Percentiles rank a stretch among this genome's conserved stretches.
phyloP scores from a whole-genome alignment of 163 green algal species.

The Chlamydomonas reinhardtii region DNA sequence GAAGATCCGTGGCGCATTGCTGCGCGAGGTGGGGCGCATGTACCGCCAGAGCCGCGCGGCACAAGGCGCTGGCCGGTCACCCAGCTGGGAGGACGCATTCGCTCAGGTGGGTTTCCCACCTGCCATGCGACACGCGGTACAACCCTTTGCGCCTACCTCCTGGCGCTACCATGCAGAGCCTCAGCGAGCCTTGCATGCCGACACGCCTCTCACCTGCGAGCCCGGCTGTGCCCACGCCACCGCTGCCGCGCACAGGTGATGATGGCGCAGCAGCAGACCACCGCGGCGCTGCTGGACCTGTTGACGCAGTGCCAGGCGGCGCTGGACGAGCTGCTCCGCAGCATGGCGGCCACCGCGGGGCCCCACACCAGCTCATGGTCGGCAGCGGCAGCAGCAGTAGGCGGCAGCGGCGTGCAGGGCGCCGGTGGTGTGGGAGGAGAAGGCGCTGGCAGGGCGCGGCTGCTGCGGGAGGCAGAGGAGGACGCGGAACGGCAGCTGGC shows the following conservation, averaged over 20 bases:
- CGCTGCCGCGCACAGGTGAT: constrained; percentile 82
- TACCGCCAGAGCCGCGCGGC: constrained; percentile 47
- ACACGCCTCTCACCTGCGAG: no score
- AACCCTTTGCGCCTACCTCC: no score
- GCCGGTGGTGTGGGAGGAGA: neutral
- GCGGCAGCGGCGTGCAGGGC: neutral
- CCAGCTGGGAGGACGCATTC: constrained; percentile 66
- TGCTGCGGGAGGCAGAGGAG: constrained; percentile 33
- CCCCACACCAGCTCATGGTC: no score
- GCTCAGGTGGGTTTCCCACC: constrained; percentile 59
- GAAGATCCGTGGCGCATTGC: constrained; percentile 66
- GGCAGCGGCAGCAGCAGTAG: neutral
- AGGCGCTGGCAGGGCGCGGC: neutral
- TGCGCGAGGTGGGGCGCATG: constrained; percentile 68
- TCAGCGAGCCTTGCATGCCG: no score
- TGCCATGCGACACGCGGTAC: no score
- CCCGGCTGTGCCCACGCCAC: no score
- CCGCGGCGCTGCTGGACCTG: constrained; percentile 67
- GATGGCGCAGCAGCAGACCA: constrained; percentile 77
- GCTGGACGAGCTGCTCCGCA: neutral
- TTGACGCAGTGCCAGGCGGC: constrained; percentile 49
- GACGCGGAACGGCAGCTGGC: constrained; percentile 19
- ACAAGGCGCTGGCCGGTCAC: neutral
- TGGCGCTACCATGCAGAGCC: no score
- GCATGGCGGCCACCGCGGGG: constrained; percentile 10